Evolutionary conservation across 148 eudicot species (phyloP).

Genomic region (Rhododendron henanense): DNA sequence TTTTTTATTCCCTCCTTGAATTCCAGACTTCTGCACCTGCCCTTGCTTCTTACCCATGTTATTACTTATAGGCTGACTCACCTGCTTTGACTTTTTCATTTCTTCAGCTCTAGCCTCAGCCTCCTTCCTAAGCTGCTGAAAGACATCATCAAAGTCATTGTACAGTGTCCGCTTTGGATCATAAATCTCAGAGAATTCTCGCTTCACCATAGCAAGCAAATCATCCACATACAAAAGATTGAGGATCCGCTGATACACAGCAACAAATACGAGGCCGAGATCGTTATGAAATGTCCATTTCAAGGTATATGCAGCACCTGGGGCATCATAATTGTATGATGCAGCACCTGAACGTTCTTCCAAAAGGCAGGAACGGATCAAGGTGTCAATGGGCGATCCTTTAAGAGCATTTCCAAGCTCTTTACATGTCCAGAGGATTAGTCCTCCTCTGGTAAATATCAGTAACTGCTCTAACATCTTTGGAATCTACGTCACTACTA

Average conservation of each 20-base stretch:
- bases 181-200: slow-evolving; percentile 72
- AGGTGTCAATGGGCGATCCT: slow-evolving; percentile 90
- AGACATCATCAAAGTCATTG: slow-evolving; percentile 69
- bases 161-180: slow-evolving; percentile 72
- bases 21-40: slow-evolving; percentile 45
- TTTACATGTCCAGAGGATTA: slow-evolving; percentile 94
- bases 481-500: slow-evolving; percentile 3
- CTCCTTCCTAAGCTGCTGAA: slow-evolving; percentile 82
- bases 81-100: slow-evolving; percentile 70
- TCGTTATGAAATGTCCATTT: slow-evolving; percentile 98
- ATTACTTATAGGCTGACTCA: slow-evolving; percentile 34
- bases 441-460: slow-evolving; percentile 95
- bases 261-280: slow-evolving; percentile 94
- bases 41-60: slow-evolving; percentile 57
- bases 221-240: slow-evolving; percentile 93
- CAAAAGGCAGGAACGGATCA: slow-evolving; percentile 88
- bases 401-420: slow-evolving; percentile 84
- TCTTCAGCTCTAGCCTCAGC: slow-evolving; percentile 95
- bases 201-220: slow-evolving; percentile 83
- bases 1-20: slow-evolving; percentile 61
- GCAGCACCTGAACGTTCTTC: slow-evolving; percentile 92
- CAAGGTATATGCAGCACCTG: slow-evolving; percentile 79
- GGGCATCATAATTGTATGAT: slow-evolving; percentile 73
- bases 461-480: slow-evolving; percentile 89
- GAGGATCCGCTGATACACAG: slow-evolving; percentile 83